Percentiles rank a stretch among this genome's conserved stretches.
phyloP scores from a whole-genome alignment of 2,329 filamentous ascomycete species.

The Neofusicoccum laricinum region DNA sequence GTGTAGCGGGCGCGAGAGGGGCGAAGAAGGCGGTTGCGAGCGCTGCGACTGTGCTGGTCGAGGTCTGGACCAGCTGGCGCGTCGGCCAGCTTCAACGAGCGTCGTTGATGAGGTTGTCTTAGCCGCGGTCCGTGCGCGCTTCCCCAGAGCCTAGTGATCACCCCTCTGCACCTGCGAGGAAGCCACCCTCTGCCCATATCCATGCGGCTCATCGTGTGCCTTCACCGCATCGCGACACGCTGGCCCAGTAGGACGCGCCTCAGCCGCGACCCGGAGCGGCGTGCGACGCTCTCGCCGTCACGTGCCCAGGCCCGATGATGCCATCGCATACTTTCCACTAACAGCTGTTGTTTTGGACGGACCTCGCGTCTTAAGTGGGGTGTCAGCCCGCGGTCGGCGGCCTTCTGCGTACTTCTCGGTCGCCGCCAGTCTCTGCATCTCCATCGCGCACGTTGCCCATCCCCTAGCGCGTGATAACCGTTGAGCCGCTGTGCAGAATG shows the following conservation, averaged over 20 bases:
- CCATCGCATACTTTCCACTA: constrained; percentile 7
- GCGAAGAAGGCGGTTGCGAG: not conserved
- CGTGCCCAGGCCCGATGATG: constrained; percentile 10
- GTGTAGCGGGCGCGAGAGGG: not conserved
- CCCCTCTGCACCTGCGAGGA: not conserved
- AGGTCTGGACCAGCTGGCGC: constrained; percentile 9
- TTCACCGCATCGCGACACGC: not conserved
- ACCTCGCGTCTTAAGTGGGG: constrained; percentile 3
- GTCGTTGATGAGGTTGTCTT: constrained; percentile 9
- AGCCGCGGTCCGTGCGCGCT: not conserved
- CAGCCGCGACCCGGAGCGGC: not conserved
- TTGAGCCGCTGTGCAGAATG: constrained; percentile 9
- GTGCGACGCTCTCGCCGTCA: not conserved
- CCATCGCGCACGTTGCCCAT: not conserved
- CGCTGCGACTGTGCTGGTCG: constrained; percentile 6
- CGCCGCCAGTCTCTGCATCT: not conserved
- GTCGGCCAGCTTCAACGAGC: not conserved
- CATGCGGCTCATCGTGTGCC: constrained; percentile 7
- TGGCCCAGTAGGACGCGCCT: not conserved
- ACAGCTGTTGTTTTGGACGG: not conserved
- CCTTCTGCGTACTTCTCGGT: not conserved
- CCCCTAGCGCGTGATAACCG: not conserved
- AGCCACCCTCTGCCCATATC: constrained; percentile 2
- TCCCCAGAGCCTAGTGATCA: constrained; percentile 7
- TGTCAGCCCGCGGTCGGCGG: not conserved